Conservation (phyloP, 176 grass and related monocot genomes). For the Avena sativa region DNA sequence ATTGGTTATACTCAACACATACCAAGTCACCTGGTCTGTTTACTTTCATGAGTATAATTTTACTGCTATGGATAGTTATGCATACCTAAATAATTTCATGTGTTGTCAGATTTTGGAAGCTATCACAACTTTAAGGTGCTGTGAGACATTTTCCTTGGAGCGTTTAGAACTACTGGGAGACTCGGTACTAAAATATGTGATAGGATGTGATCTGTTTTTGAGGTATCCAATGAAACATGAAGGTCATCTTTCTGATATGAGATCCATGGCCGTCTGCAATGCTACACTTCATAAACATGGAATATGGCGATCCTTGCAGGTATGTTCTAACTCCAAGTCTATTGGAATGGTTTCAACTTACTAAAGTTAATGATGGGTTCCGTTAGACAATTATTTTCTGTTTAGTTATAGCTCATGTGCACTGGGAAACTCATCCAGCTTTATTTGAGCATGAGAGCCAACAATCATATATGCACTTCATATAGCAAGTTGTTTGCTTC, state of each 20-base stretch:
- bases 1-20: slow-evolving; percentile 62
- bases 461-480: slow-evolving; percentile 18
- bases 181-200: slow-evolving; percentile 86
- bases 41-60: slow-evolving; percentile 28
- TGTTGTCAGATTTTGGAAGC: slow-evolving; percentile 89
- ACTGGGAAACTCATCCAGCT: slow-evolving; percentile 4
- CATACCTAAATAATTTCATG: slow-evolving; percentile 19
- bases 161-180: slow-evolving; percentile 89
- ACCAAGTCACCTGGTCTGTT: slow-evolving; percentile 75
- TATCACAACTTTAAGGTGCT: slow-evolving; percentile 78
- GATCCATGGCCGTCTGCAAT: slow-evolving; percentile 78
- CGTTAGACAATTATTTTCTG: slow-evolving; percentile 19
- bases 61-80: slow-evolving; percentile 22
- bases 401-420: slow-evolving; percentile 24
- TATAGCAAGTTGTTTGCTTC: slow-evolving; percentile 21
- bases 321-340: slow-evolving; percentile 39
- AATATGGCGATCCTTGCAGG: slow-evolving; percentile 76
- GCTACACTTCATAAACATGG: slow-evolving; percentile 84
- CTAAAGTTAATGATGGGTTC: slow-evolving; percentile 22
- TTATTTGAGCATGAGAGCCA: slow-evolving; percentile 20
- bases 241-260: slow-evolving; percentile 76
- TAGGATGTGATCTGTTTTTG: slow-evolving; percentile 77
- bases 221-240: slow-evolving; percentile 85
- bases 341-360: slow-evolving; percentile 40
- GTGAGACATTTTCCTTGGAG: slow-evolving; percentile 89